Evolutionary conservation across 2,329 filamentous ascomycete species (phyloP).

Genomic region (Neofusicoccum sp.): DNA sequence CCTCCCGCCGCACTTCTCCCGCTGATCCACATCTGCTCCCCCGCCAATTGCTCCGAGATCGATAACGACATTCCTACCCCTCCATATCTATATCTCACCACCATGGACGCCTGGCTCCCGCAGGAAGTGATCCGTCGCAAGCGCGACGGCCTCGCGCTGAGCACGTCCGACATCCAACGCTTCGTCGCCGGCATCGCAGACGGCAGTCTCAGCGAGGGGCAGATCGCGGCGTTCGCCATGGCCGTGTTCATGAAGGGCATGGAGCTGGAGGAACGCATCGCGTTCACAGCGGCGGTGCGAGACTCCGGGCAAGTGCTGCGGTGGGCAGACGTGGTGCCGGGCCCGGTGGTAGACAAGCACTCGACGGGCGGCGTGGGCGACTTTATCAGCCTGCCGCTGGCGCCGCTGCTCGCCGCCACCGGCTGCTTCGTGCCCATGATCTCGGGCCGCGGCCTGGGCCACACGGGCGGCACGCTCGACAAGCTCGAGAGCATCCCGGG

Average conservation of each 20-base stretch:
- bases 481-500: constrained; percentile 18
- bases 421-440: constrained; percentile 20
- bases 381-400: constrained; percentile 15
- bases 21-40: too few species aligned
- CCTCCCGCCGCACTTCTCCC: neutral
- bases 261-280: constrained; percentile 17
- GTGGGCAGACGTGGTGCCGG: neutral
- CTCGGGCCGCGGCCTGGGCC: constrained; percentile 12
- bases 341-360: constrained; percentile 18
- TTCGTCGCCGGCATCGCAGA: constrained; percentile 15
- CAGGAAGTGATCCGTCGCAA: constrained; percentile 19
- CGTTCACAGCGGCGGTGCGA: constrained; percentile 15
- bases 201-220: constrained; percentile 8
- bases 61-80: neutral
- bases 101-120: constrained; percentile 17
- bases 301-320: constrained; percentile 13
- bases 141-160: constrained; percentile 17
- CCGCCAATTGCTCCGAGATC: neutral
- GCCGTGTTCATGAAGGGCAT: constrained; percentile 16
- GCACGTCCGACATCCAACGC: constrained; percentile 14
- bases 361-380: constrained; percentile 18
- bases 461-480: constrained; percentile 19
- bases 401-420: constrained; percentile 12
- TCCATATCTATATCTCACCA: neutral
- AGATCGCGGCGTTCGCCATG: constrained; percentile 19